Evolutionary conservation across 2,329 filamentous ascomycete species (phyloP).

Genomic region (Ilyonectria sp.): DNA sequence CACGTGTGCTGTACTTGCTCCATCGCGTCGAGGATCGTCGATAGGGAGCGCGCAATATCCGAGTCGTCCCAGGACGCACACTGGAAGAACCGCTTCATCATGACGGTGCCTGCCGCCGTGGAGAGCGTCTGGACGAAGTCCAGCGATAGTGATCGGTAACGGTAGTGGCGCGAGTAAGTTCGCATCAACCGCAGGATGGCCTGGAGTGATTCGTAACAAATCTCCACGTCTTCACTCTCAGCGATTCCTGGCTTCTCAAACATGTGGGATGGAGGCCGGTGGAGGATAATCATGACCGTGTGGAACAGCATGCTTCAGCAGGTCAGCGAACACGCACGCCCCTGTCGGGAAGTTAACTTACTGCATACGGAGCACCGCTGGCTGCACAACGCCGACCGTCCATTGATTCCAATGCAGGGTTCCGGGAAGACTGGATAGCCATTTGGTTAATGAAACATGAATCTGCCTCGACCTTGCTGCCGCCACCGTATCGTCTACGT

Average conservation of each 20-base stretch:
- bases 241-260: conserved; percentile 57
- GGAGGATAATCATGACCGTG: conserved; percentile 66
- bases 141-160: conserved; percentile 60
- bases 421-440: conserved; percentile 61
- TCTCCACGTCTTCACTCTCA: conserved; percentile 62
- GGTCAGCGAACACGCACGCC: conserved; percentile 32
- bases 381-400: conserved; percentile 62
- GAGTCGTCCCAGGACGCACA: conserved; percentile 57
- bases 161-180: conserved; percentile 61
- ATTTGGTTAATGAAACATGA: conserved; percentile 63
- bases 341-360: conserved; percentile 38
- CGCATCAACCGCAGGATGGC: conserved; percentile 62
- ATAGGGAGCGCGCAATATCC: conserved; percentile 65
- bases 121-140: conserved; percentile 66
- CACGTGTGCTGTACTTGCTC: conserved; percentile 66
- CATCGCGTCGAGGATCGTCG: conserved; percentile 64
- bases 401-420: conserved; percentile 67
- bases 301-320: conserved; percentile 61
- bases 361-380: conserved; percentile 64
- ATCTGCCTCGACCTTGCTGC: conserved; percentile 61
- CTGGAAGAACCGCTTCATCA: conserved; percentile 63
- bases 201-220: conserved; percentile 64
- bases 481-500: conserved; percentile 57
- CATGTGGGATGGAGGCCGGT: conserved; percentile 62
- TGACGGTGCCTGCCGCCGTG: conserved; percentile 61